phyloP scores from a whole-genome alignment of 192 early-diverging fungal genomes.

The Podochytrium sp. region DNA sequence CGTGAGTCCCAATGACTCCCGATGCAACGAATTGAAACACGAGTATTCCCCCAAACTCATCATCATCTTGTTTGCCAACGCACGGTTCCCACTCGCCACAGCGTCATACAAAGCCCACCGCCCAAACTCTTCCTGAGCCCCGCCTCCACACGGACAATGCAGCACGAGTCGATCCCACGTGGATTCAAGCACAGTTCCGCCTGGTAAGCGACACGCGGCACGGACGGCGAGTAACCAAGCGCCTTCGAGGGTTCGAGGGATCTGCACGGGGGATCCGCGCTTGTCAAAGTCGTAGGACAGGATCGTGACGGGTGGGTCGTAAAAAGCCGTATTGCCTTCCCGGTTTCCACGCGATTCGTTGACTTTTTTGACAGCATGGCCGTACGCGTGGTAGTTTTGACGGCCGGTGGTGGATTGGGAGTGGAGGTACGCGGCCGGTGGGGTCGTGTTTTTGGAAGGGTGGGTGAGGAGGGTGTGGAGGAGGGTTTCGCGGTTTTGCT shows the following conservation, averaged over 20 bases:
- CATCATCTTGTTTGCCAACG: slow-evolving; percentile 30
- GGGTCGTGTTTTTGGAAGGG: neutral
- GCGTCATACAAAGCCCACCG: slow-evolving; percentile 37
- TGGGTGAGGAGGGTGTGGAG: slow-evolving; percentile 9
- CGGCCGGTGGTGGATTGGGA: slow-evolving; percentile 6
- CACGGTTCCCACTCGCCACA: slow-evolving; percentile 26
- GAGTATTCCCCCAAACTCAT: slow-evolving; percentile 22
- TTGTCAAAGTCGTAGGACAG: slow-evolving; percentile 26
- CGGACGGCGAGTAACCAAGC: slow-evolving; percentile 10
- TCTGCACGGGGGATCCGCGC: slow-evolving; percentile 5
- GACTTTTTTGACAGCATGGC: slow-evolving; percentile 40
- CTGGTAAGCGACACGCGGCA: slow-evolving; percentile 12
- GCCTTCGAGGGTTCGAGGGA: neutral
- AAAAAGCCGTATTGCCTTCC: slow-evolving; percentile 48
- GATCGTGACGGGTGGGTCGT: neutral
- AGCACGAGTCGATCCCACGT: slow-evolving; percentile 11
- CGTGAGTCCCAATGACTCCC: slow-evolving; percentile 23
- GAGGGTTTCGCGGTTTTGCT: slow-evolving; percentile 22
- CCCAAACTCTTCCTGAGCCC: neutral
- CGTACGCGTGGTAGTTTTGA: slow-evolving; percentile 18
- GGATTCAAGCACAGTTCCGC: slow-evolving; percentile 10
- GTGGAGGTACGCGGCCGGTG: neutral
- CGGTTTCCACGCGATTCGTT: slow-evolving; percentile 62
- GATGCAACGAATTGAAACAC: slow-evolving; percentile 40
- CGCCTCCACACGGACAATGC: neutral